Base-by-base conservation (phyloP, 75 land plant species). In the Isoetes taiwanensis region DNA sequence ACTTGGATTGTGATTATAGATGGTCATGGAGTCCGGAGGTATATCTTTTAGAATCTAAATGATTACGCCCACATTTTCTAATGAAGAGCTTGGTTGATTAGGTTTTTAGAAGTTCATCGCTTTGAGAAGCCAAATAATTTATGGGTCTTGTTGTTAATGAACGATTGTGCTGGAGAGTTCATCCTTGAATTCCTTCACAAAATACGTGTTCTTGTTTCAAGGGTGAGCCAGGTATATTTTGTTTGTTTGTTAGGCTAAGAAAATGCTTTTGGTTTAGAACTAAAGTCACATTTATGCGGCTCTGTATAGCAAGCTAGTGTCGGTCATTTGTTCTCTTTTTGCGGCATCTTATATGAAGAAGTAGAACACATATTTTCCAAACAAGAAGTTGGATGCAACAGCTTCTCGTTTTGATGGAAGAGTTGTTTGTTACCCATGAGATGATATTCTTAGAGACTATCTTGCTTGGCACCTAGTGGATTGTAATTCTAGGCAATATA, bases 401-500 rank as follows among this genome's bases (percentile, higher is more conserved):
- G 70, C 95, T 23, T 85, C 97, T 11, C 75, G 63, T 37, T 91
- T 91, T 75, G 97, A 91, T 72, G 97, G 82, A 33, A 76, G 97
- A 28, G 80, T 77, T 34, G 76, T 91, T 14, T 87, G 85, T 57
- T 91, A 91, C 59, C 97, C 97, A 20, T 54, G 73, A 23, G 61
- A 53, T 43, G 28, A 55, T 1, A 76, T 72, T 56, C 67, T 91
- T 54, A 69, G 71, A 43, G 97, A 91, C 70, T 87, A 91, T 66
- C 65, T 91, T 19, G 35, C 95, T 41, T 91, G 97, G 97, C 80
- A 94, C 55, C 97, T 86, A 79, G 97, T 87, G 19, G 97, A 91
- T 60, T 91, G 97, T 91, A 57, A 78, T 56, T n/a, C n/a, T n/a
- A n/a, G n/a, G n/a, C n/a, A n/a, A n/a, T n/a, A n/a, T n/a, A n/a